phyloP scores from a whole-genome alignment of 225 moss, liverwort and hornwort genomes.

The Bryum argenteum region DNA sequence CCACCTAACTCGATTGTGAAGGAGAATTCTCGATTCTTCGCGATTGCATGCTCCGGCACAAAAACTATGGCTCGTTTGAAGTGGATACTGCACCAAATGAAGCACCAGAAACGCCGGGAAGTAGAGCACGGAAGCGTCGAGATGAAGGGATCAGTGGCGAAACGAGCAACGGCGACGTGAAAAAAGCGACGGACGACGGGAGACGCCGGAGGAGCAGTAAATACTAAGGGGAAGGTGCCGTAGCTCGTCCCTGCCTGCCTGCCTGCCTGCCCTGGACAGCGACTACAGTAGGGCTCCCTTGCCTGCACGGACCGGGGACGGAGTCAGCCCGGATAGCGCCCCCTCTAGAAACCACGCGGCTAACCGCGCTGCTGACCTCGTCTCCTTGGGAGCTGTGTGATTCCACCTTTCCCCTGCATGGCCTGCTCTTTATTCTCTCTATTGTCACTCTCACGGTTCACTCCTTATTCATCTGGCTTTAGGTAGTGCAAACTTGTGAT shows the following conservation, averaged over 20 bases:
- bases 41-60: neutral
- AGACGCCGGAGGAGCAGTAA: neutral
- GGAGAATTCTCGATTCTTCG: neutral
- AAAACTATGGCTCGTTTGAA: neutral
- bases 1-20: neutral
- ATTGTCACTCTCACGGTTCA: neutral
- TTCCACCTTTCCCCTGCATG: neutral
- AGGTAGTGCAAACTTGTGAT: too few relatives aligned
- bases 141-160: neutral
- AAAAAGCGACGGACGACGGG: neutral
- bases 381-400: neutral
- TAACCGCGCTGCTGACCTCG: neutral
- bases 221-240: neutral
- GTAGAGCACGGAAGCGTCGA: neutral
- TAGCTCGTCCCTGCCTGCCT: neutral
- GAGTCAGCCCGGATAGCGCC: neutral
- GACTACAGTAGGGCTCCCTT: conserved; percentile 12
- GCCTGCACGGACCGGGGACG: neutral
- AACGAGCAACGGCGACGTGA: neutral
- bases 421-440: neutral
- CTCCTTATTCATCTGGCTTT: too few relatives aligned
- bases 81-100: neutral
- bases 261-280: neutral
- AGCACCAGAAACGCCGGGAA: neutral
- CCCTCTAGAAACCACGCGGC: conserved; percentile 4